Base-by-base conservation (phyloP, 2,329 filamentous ascomycete genomes). In the Pezicula neosporulosa region DNA sequence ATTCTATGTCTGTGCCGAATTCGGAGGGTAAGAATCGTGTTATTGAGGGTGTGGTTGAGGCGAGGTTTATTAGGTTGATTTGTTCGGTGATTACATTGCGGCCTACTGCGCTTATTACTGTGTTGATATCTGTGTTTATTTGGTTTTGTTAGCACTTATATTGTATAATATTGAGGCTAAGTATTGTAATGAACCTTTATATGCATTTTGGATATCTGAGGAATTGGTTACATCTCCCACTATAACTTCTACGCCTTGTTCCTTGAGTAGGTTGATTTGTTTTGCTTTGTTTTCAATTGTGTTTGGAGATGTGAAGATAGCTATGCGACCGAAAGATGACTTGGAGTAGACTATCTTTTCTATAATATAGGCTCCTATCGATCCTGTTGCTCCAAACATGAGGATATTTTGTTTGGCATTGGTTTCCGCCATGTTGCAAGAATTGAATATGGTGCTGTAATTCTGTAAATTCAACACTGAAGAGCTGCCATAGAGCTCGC, bases 91-190 rank as follows among this genome's bases (percentile, higher is more conserved):
- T 78, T 0, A 77, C 81, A n/a, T 74, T 75, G 47, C 86, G 76
- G 3, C 86, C 86, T 1, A 89, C 73, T 2, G 81, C 80, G 18
- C 80, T 85, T 45, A 89, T 70, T 39, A 89, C 73, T 0, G 85
- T 88, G 64, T 89, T 83, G 58, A 85, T 77, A 45, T 70, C 76
- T 63, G 44, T 33, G 13, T 9, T 24, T 24, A 6, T 13, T 44
- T 27, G 2, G 13, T 27, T 36, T 45, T 1, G 24, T 28, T 18
- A 28, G 18, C 27, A n/a, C n/a, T 30, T 33, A 5, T 9, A 4
- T 36, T 38, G 19, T 10, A 6, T 48, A 19, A 56, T 55, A 44
- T n/a, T 53, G 41, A 28, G 15, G 43, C 49, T 30, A 56, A 75
- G 75, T 74, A 15, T 33, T 19, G 15, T 24, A 15, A 37, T 21